Conservation (phyloP, 164 flowering plant genomes). For the Magnolia changhungtana region DNA sequence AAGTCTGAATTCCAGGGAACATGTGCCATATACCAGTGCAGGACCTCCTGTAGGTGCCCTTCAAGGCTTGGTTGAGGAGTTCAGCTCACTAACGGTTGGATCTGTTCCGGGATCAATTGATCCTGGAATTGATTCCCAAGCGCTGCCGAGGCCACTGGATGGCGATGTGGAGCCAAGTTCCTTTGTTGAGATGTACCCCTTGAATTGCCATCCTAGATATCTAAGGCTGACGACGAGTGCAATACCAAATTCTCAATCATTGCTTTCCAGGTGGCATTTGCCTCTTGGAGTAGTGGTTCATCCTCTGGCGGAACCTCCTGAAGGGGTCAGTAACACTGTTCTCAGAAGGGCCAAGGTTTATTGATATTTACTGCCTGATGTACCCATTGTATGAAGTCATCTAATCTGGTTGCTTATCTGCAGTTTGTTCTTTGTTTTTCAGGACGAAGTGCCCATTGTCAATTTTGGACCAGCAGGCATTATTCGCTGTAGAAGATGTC, state of each 20-base stretch:
- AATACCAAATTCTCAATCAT: constrained; percentile 84
- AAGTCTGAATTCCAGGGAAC: constrained; percentile 42
- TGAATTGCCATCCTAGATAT: constrained; percentile 77
- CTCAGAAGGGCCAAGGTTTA: constrained; percentile 5
- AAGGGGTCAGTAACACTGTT: constrained; percentile 64
- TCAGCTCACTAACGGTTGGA: constrained; percentile 67
- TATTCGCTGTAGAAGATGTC: constrained; percentile 91
- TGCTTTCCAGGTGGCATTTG: constrained; percentile 92
- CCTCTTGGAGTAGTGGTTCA: constrained; percentile 95
- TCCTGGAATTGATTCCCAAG: constrained; percentile 63
- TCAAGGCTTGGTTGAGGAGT: constrained; percentile 81
- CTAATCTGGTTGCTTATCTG: constrained; percentile 1
- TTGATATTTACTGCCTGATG: constrained; percentile 9
- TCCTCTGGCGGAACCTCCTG: constrained; percentile 92
- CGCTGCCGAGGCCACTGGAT: constrained; percentile 86
- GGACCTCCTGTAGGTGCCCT: constrained; percentile 51
- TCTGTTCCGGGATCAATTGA: constrained; percentile 83
- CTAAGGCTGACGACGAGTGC: constrained; percentile 74
- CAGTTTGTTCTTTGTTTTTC: constrained; percentile 16
- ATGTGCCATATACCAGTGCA: constrained; percentile 39
- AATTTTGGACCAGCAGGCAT: constrained; percentile 80
- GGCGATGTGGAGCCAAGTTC: constrained; percentile 71
- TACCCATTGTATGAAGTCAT: not conserved
- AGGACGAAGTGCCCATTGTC: constrained; percentile 93
- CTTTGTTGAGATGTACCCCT: constrained; percentile 52